Evolutionary conservation across 805 yeast species (phyloP), one percentile per base, ranked within the genome.

Genomic region (Candida hungchunana): DNA sequence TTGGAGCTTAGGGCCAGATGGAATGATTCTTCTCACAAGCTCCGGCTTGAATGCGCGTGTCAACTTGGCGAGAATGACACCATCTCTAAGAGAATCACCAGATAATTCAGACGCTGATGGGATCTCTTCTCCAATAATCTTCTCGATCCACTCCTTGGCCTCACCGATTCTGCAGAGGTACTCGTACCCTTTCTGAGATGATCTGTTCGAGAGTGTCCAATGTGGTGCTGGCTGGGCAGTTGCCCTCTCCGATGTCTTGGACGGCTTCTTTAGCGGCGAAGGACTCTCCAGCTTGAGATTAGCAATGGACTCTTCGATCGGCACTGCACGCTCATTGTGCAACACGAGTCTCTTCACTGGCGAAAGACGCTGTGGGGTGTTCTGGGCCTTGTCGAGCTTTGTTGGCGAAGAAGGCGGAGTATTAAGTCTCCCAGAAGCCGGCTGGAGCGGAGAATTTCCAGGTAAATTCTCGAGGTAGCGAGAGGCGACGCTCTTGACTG

Each of bases 101-200:
- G 64, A 56, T 29, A 85, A 62, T 28, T 79, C 75, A 4, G 71
- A 64, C 3, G 77, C 78, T 0, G 77, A 60, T 0, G 80, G 75
- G 10, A 85, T 66, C 16, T 59, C 59, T 46, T 79, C 84, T 3
- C 64, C 70, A 12, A 82, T 66, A 11, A 84, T 71, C 10, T 60
- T 56, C 58, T 82, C 85, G 25, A 86, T 71, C 95, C 95, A 86
- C 39, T 68, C 68, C 52, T 81, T 83, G n/a, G 88, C 85, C 53
- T 86, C 93, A 24, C 73, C 77, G 9, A 85, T 78, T 42, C 90
- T 75, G 57, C 95, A 85, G 29, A 86, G 64, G 50, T 85, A 85
- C 55, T 84, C 93, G 54, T 85, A 84, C 6, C 79, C 79, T 43
- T 72, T 62, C n/a, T 49, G 39, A 3, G 42, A 40, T 6, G 31